Conservation (phyloP, 2,329 filamentous ascomycete genomes). For the Epichloe elymi region DNA sequence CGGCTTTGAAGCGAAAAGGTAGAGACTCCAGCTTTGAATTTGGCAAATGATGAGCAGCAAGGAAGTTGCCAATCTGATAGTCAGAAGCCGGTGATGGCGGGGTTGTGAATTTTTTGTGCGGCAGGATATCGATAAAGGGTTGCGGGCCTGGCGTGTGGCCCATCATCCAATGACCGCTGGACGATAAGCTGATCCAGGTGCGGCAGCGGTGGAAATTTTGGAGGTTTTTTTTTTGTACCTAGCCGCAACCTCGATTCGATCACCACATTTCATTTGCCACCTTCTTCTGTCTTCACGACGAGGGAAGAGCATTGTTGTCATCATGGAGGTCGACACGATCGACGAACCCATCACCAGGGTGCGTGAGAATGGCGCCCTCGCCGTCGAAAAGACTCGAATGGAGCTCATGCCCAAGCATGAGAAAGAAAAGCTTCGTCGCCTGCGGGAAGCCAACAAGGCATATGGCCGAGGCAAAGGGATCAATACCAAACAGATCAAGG, state of each 20-base stretch:
- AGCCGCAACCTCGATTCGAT: not conserved
- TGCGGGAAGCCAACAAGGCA: constrained; percentile 52
- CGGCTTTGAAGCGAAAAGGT: constrained; percentile 82
- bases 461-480: constrained; percentile 80
- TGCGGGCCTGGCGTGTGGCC: not conserved
- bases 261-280: not conserved
- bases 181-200: constrained; percentile 15
- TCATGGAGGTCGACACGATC: constrained; percentile 26
- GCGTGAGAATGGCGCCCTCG: constrained; percentile 39
- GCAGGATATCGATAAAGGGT: constrained; percentile 22
- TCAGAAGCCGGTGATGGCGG: constrained; percentile 16
- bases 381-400: constrained; percentile 34
- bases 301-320: constrained; percentile 9
- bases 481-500: constrained; percentile 58
- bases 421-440: constrained; percentile 35
- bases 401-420: constrained; percentile 40
- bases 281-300: not conserved
- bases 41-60: not conserved
- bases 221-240: constrained; percentile 8
- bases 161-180: constrained; percentile 12
- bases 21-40: constrained; percentile 50
- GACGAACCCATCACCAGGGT: constrained; percentile 22
- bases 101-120: constrained; percentile 26
- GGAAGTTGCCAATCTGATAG: not conserved
- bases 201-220: constrained; percentile 22